These are phyloP conservation scores for Penicillium diatomitis DNA, from an alignment of 495 filamentous ascomycete genomes.

Conservation along the genomic window DNA sequence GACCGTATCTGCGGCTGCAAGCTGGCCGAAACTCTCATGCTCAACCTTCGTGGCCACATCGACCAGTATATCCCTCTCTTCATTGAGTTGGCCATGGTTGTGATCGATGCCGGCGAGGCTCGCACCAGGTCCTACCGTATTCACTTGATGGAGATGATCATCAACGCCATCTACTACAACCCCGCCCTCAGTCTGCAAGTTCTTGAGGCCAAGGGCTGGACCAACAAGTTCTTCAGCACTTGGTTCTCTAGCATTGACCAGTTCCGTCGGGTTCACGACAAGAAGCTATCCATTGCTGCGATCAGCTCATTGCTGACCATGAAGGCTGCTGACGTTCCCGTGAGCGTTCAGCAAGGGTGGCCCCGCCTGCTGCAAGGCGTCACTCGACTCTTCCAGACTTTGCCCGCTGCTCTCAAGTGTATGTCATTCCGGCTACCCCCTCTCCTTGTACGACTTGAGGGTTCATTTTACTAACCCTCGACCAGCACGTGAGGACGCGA, in stretches of 20 bases:
- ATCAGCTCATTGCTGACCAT: constrained; percentile 78
- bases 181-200: constrained; percentile 71
- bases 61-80: constrained; percentile 82
- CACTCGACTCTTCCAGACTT: constrained; percentile 80
- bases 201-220: constrained; percentile 85
- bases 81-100: constrained; percentile 77
- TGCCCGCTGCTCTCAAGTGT: constrained; percentile 81
- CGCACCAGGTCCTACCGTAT: constrained; percentile 82
- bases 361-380: constrained; percentile 89
- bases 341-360: constrained; percentile 90
- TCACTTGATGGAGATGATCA: constrained; percentile 97
- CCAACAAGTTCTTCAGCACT: constrained; percentile 97
- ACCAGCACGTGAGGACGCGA: constrained; percentile 79
- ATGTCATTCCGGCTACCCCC: constrained; percentile 17
- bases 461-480: constrained; percentile 9
- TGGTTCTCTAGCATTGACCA: constrained; percentile 96
- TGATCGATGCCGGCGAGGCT: constrained; percentile 60
- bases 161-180: constrained; percentile 98
- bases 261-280: constrained; percentile 92
- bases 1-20: constrained; percentile 99
- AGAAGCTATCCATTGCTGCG: constrained; percentile 92
- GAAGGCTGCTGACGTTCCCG: constrained; percentile 65
- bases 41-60: constrained; percentile 84
- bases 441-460: neutral
- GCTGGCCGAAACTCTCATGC: constrained; percentile 92